phyloP scores from a whole-genome alignment of 2,329 filamentous ascomycete genomes.

The Epichloe amarillans region DNA sequence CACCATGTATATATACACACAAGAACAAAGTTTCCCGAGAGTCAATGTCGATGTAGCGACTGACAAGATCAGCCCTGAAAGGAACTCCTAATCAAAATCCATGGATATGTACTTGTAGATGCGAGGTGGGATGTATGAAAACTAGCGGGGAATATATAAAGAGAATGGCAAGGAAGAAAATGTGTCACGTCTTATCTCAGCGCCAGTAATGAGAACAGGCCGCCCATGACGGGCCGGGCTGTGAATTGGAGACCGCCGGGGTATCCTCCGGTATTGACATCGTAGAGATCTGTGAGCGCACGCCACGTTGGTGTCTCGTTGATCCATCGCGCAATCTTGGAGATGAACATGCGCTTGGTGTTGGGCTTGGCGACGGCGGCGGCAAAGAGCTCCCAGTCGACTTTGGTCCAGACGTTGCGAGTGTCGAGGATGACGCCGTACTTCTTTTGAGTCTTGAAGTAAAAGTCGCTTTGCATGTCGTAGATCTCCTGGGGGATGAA shows the following conservation, averaged over 20 bases:
- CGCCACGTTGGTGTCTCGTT: constrained; percentile 57
- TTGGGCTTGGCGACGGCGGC: constrained; percentile 56
- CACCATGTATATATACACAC: not conserved
- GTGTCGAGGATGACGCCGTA: constrained; percentile 77
- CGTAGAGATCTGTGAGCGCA: constrained; percentile 66
- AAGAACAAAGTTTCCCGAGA: not conserved
- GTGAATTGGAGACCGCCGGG: constrained; percentile 56
- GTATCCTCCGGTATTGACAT: constrained; percentile 55
- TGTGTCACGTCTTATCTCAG: constrained; percentile 20
- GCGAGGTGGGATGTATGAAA: not conserved
- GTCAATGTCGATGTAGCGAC: not conserved
- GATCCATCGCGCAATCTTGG: constrained; percentile 59
- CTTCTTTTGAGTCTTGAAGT: constrained; percentile 54
- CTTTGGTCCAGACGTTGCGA: constrained; percentile 71
- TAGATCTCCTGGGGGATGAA: constrained; percentile 62
- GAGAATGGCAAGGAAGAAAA: not conserved
- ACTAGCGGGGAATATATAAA: no score
- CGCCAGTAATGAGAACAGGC: constrained; percentile 66
- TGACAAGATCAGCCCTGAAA: not conserved
- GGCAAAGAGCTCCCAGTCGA: constrained; percentile 76
- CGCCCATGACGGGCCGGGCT: constrained; percentile 67
- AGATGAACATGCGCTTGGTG: constrained; percentile 53
- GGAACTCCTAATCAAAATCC: not conserved
- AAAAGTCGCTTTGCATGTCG: constrained; percentile 65
- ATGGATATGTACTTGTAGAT: not conserved